These are phyloP conservation scores for Colletotrichum sp. DNA, from an alignment of 2,329 filamentous ascomycete genomes.

Conservation along the genomic window DNA sequence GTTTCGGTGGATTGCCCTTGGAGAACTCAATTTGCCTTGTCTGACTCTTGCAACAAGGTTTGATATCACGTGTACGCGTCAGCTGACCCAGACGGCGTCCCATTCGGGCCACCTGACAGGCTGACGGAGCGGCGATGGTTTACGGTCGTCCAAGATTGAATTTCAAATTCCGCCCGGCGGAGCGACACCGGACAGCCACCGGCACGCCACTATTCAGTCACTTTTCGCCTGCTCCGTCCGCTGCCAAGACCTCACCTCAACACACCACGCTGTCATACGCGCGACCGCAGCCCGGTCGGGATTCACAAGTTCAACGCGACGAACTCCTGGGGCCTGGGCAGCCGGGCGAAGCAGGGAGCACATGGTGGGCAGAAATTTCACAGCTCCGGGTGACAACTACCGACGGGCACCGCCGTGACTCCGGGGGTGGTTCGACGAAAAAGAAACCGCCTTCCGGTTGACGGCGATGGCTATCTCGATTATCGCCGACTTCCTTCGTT, in stretches of 20 bases:
- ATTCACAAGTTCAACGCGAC: neutral
- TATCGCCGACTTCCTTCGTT: neutral
- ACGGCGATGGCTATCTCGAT: neutral
- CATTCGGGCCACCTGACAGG: neutral
- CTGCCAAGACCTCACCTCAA: neutral
- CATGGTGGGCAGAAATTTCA: neutral
- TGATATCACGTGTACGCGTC: slow-evolving; percentile 19
- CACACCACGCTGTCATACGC: neutral
- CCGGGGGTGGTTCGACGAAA: neutral
- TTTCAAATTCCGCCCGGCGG: slow-evolving; percentile 13
- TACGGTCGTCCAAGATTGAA: neutral
- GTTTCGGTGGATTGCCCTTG: neutral
- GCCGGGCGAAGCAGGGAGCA: neutral
- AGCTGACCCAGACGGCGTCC: slow-evolving; percentile 1
- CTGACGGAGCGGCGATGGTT: neutral
- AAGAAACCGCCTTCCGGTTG: neutral
- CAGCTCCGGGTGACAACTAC: neutral
- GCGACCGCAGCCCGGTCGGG: neutral
- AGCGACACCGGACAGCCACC: slow-evolving; percentile 7
- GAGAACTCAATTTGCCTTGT: neutral
- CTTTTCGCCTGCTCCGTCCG: slow-evolving; percentile 1
- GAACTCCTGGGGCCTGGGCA: neutral
- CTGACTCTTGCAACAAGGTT: neutral
- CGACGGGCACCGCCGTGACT: neutral
- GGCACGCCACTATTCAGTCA: slow-evolving; percentile 11